Evolutionary conservation across 108 stramenopile species (phyloP).

Genomic region (Cylindrotheca closterium): DNA sequence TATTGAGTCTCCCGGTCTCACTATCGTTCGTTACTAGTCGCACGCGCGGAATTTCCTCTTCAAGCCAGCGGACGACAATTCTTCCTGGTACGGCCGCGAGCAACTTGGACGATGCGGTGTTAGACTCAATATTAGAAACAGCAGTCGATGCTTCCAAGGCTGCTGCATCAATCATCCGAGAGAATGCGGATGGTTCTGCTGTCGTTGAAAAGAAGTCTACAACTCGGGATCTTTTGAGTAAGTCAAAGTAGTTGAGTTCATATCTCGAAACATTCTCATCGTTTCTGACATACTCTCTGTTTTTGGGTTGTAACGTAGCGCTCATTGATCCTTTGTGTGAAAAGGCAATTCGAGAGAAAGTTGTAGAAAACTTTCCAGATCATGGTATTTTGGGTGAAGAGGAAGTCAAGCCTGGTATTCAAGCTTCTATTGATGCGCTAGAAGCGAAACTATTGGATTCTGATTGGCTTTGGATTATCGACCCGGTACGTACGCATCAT

Average conservation of each 20-base stretch:
- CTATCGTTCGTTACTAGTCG: no score
- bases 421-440: conserved; percentile 75
- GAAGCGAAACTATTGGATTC: conserved; percentile 23
- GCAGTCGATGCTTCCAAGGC: conserved; percentile 45
- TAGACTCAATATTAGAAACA: conserved; percentile 25
- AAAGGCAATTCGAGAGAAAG: conserved; percentile 41
- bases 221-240: conserved; percentile 70
- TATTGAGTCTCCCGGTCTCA: no score
- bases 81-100: no score
- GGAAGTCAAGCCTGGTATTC: conserved; percentile 77
- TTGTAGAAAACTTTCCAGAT: conserved; percentile 56
- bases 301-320: not conserved
- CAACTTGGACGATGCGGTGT: not conserved
- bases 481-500: conserved; percentile 11
- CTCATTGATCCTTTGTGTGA: conserved; percentile 21
- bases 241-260: no score
- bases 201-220: conserved; percentile 66
- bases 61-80: no score
- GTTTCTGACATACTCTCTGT: no score
- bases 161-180: conserved; percentile 54
- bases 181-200: conserved; percentile 43
- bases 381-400: conserved; percentile 90
- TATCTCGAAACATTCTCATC: no score
- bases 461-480: conserved; percentile 43
- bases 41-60: no score